A percentile compares a stretch with the other conserved stretches of the same genome.
Conservation (phyloP, 1,284 basidiomycete species). For the Paramarasmius palmivorus region DNA sequence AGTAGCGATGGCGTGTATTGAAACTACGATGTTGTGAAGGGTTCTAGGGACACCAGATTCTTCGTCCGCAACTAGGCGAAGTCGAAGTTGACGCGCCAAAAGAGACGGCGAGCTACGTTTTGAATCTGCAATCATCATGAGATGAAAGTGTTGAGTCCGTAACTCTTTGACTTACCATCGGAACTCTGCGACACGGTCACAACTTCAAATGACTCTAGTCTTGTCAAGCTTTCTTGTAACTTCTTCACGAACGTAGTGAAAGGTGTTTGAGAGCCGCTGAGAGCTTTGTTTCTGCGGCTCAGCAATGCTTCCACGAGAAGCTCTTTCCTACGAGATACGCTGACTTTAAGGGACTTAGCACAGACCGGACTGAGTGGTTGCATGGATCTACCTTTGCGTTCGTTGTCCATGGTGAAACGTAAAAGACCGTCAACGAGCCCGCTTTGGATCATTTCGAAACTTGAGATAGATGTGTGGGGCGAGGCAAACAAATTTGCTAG, state of each 20-base stretch:
- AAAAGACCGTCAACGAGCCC: slow-evolving; percentile 90
- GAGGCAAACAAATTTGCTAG: slow-evolving; percentile 81
- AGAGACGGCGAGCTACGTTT: slow-evolving; percentile 85
- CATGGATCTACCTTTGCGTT: slow-evolving; percentile 48
- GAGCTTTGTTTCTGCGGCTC: slow-evolving; percentile 47
- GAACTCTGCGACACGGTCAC: slow-evolving; percentile 78
- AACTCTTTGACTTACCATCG: slow-evolving; percentile 55
- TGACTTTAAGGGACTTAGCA: slow-evolving; percentile 41
- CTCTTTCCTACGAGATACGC: slow-evolving; percentile 60
- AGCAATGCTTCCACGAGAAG: slow-evolving; percentile 77
- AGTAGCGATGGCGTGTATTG: slow-evolving; percentile 95
- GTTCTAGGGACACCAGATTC: slow-evolving; percentile 85
- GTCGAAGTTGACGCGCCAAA: slow-evolving; percentile 84
- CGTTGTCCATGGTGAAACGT: slow-evolving; percentile 75
- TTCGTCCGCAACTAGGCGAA: slow-evolving; percentile 86
- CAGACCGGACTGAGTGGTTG: slow-evolving; percentile 7
- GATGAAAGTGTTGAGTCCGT: slow-evolving; percentile 6
- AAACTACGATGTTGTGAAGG: slow-evolving; percentile 88
- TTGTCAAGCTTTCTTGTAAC: slow-evolving; percentile 88
- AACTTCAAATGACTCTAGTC: slow-evolving; percentile 94
- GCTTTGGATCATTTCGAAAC: slow-evolving; percentile 94
- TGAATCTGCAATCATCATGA: slow-evolving; percentile 53
- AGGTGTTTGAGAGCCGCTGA: slow-evolving; percentile 54
- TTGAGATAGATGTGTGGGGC: slow-evolving; percentile 82
- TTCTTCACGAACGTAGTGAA: slow-evolving; percentile 89